Evolutionary conservation across 2,329 filamentous ascomycete species (phyloP), one percentile per base, ranked within the genome.

Genomic region (Alternaria consortialis): DNA sequence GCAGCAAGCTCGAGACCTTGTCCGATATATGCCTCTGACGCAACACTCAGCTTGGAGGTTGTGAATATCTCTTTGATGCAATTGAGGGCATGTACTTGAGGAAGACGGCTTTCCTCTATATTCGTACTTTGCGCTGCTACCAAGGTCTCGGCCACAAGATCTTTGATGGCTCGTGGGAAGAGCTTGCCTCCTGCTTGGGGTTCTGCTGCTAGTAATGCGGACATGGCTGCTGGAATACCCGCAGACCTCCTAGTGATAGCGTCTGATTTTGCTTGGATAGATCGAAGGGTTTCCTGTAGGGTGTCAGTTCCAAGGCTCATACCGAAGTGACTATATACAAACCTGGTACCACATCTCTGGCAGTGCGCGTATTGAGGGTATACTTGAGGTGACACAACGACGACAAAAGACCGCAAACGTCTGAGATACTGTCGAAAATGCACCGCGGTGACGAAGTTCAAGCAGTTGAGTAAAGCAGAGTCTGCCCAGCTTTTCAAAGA

Each of bases 41-140:
- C 85, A 56, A 88, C 87, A 29, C 91, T 85, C 13, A 98, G 84
- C 51, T 88, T 87, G 0, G 93, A 92, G 67, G 90, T 93, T 58
- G 92, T 94, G 78, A 97, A 95, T 2, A 97, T 90, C 66, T 97
- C 93, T 74, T 95, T 95, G 58, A 99, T 82, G 62, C 92, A 97
- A 75, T 99, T 99, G 74, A 97, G 86, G 0, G 95, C 93, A 77
- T 99, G 95, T 0, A 99, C 95, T 78, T 99, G 94, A 0, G 93
- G 91, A 5, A 98, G 81, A 40, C 91, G 84, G 31, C 84, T 80
- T 50, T 86, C 82, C 62, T 82, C 80, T 11, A 83, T 82, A 12
- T 81, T 90, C 2, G 85, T 86, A 31, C 85, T 82, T 9, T 76
- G 80, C 4, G 86, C 86, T 51, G 86, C 83, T 23, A 81, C 77